A percentile compares a stretch with the other conserved stretches of the same genome.
Evolutionary conservation across 139 green algal species (phyloP).

Genomic region (Chlorella sp.): DNA sequence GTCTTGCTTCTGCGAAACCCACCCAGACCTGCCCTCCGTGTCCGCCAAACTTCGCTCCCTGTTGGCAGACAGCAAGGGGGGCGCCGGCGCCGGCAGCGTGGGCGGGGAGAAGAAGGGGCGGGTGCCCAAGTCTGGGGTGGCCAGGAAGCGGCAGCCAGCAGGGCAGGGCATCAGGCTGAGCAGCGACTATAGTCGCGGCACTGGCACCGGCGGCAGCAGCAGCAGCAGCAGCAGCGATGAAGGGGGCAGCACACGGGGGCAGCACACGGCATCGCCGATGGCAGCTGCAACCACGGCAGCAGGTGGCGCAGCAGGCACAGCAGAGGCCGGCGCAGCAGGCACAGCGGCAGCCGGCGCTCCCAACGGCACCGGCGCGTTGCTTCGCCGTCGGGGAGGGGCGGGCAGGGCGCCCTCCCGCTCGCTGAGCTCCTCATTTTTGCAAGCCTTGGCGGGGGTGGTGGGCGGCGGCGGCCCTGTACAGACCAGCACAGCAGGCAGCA

Average conservation of each 20-base stretch:
- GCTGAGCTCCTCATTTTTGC: background rate
- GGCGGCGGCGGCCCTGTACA: background rate
- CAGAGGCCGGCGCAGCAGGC: background rate
- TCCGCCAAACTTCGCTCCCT: background rate
- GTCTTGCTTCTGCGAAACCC: conserved; percentile 55
- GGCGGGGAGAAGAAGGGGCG: background rate
- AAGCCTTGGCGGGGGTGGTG: background rate
- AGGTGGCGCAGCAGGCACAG: background rate
- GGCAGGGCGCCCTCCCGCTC: background rate
- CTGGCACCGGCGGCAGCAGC: background rate
- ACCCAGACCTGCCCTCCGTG: conserved; percentile 36
- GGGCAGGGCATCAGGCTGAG: background rate
- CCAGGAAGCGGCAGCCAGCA: background rate
- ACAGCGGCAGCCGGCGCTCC: background rate
- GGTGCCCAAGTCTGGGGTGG: too few species aligned
- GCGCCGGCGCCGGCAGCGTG: background rate
- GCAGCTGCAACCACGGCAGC: background rate
- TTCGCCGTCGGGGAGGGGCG: background rate
- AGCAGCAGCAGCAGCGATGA: conserved; percentile 1
- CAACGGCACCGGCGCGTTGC: background rate
- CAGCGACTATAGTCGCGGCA: background rate
- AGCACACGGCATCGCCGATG: background rate
- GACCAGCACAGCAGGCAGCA: background rate
- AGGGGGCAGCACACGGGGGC: background rate
- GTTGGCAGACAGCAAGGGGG: background rate